These are phyloP conservation scores for Escovopsis sp. DNA, from an alignment of 2,329 filamentous ascomycete genomes.

Conservation along the genomic window DNA sequence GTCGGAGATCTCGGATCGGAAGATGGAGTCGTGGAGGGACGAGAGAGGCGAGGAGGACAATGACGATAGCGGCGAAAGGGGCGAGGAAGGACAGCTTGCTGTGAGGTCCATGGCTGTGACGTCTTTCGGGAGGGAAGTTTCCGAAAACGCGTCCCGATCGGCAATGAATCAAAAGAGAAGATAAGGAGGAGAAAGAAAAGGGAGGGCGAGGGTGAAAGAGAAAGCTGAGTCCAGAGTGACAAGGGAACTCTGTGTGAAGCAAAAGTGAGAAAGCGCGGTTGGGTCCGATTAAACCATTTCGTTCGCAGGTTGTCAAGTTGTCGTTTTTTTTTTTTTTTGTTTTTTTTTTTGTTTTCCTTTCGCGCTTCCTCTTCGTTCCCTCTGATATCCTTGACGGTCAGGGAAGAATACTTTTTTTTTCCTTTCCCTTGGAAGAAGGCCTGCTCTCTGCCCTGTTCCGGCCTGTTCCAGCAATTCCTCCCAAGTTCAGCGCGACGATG, in stretches of 20 bases:
- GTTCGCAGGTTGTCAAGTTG: not conserved
- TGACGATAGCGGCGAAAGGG: slow-evolving; percentile 13
- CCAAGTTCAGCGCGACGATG: too few relatives aligned
- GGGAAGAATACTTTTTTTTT: too few relatives aligned
- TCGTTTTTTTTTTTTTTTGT: not conserved
- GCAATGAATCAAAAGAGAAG: not conserved
- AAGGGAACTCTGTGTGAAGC: too few relatives aligned
- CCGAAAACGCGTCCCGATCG: not conserved
- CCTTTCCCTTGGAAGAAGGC: too few relatives aligned
- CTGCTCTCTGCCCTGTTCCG: too few relatives aligned
- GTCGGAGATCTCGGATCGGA: slow-evolving; percentile 31
- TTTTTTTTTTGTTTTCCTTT: slow-evolving; percentile 1
- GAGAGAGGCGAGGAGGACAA: slow-evolving; percentile 40
- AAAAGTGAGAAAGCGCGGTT: slow-evolving; percentile 1
- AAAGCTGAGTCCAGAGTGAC: not conserved
- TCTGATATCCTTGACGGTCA: too few relatives aligned
- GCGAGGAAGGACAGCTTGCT: slow-evolving; percentile 14
- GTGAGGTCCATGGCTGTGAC: slow-evolving; percentile 11
- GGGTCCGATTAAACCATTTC: slow-evolving; percentile 5
- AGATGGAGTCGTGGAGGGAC: slow-evolving; percentile 37
- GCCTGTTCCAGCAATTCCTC: too few relatives aligned
- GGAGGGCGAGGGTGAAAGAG: not conserved
- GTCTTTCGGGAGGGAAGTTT: not conserved
- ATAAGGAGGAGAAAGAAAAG: not conserved
- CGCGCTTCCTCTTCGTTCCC: not conserved